Evolutionary conservation across 2,329 filamentous ascomycete species (phyloP), one percentile per base, ranked within the genome.

Genomic region (Fusarium mundagurra): DNA sequence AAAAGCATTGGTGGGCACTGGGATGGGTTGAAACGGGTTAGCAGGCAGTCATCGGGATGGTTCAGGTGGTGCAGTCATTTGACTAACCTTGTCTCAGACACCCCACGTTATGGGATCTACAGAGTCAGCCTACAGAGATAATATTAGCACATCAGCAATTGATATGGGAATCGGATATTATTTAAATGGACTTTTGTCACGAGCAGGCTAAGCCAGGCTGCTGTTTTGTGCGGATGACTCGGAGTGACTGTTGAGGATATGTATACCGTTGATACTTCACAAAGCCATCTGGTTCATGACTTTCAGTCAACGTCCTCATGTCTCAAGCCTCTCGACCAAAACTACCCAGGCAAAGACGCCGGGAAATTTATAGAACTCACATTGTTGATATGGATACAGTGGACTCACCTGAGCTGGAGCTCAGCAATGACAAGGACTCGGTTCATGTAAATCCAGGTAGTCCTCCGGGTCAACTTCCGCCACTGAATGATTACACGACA

Each of bases 361-460:
- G 48, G 61, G 66, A 70, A 39, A 72, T 36, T 50, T 75, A 67
- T 43, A 65, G 62, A 39, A 43, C 47, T 44, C 45, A 44, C 50
- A 55, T 38, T 64, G 63, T 31, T 41, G 41, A 47, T 8, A 81
- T 80, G 77, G 58, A 72, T 50, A n/a, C 58, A 58, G 38, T 57
- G 12, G 53, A 33, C 53, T 67, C 73, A 16, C 57, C 69, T 27
- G 54, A 57, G 60, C 36, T 41, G 33, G 64, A 73, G 44, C 55
- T 71, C 29, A 63, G 58, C 48, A 71, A 75, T 47, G 78, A 80
- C 45, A 67, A 62, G 14, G 79, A 80, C 61, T 80, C 79, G 12
- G 57, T 79, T 66, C 72, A 64, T 13, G 79, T 78, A 61, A 79
- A 79, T 8, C 77, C 77, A 44, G 79, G 76, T 0, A 80, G 78